Evolutionary conservation across 1,284 basidiomycete genomes (phyloP), one percentile per base, ranked within the genome.

Genomic region (Ganoderma sinense): DNA sequence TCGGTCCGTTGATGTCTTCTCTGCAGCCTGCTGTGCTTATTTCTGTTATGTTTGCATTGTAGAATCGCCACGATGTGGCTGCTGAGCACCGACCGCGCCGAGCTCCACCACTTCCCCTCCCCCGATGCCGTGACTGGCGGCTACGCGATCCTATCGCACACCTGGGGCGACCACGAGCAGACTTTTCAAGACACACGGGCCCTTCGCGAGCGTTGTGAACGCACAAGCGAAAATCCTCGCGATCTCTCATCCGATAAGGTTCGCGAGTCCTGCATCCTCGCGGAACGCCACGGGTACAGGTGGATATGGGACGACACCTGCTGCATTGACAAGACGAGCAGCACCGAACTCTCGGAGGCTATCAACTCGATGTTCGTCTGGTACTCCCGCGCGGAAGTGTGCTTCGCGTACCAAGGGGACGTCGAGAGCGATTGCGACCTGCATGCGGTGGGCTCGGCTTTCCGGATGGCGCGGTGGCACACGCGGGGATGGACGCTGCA

Each of bases 271-370:
- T 64, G 63, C 31, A 55, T 55, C n/a, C 33, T 64, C 13, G 63
- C 63, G 1, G 51, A 55, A 26, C 33, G 51, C 10, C n/a, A 40
- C 29, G 45, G 48, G 16, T 55, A 41, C 29, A 16, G 26, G n/a
- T 70, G 62, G 65, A 23, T 67, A 26, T 70, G 69, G 69, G 61
- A 64, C 51, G 66, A 70, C 63, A 67, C 69, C 2, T 70, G 69
- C 58, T 70, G 69, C 62, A 70, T 70, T 43, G 62, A 70, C 66
- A 65, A 70, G 61, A 64, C 62, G n/a, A 69, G 65, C 68, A 66
- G 66, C 51, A 62, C 69, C 1, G 69, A 70, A 40, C 66, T 65
- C 6, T 67, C 69, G 13, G 69, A 70, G 66, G 65, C 69, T 4
- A 67, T 70, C 62, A 70, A 70, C 59, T 70, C 69, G 20, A 70